phyloP scores from a whole-genome alignment of 495 filamentous ascomycete species.

The Usnea hakonensis region DNA sequence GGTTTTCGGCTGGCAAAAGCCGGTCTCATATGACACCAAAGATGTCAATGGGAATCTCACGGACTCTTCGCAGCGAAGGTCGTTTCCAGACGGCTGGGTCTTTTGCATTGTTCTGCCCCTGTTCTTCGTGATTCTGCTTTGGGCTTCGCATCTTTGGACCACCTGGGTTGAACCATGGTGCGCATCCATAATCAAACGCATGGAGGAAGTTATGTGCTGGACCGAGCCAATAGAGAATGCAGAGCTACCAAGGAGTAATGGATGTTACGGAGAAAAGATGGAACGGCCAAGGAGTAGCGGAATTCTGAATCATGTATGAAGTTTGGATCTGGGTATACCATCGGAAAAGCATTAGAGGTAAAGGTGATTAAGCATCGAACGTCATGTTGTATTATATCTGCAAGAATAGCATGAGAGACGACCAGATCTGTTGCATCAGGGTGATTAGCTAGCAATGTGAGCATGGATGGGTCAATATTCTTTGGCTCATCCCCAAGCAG shows the following conservation, averaged over 20 bases:
- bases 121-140: constrained; percentile 13
- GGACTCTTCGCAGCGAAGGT: constrained; percentile 8
- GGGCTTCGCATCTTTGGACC: constrained; percentile 18
- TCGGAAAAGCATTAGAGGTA: background rate
- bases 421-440: background rate
- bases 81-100: constrained; percentile 13
- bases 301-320: background rate
- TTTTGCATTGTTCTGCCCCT: constrained; percentile 11
- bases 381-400: background rate
- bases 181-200: constrained; percentile 4
- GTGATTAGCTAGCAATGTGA: background rate
- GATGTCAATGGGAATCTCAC: constrained; percentile 2
- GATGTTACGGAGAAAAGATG: background rate
- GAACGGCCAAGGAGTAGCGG: constrained; percentile 1
- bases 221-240: background rate
- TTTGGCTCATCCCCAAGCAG: background rate
- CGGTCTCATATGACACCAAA: constrained; percentile 5
- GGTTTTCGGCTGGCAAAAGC: constrained; percentile 18
- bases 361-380: background rate
- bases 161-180: constrained; percentile 18
- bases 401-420: background rate
- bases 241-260: background rate
- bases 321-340: constrained; percentile 4
- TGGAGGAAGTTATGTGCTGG: constrained; percentile 15
- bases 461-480: background rate